Evolutionary conservation across 768 basidiomycete genomes (phyloP), one percentile per base, ranked within the genome.

Genomic region (Tulasnella sp.): DNA sequence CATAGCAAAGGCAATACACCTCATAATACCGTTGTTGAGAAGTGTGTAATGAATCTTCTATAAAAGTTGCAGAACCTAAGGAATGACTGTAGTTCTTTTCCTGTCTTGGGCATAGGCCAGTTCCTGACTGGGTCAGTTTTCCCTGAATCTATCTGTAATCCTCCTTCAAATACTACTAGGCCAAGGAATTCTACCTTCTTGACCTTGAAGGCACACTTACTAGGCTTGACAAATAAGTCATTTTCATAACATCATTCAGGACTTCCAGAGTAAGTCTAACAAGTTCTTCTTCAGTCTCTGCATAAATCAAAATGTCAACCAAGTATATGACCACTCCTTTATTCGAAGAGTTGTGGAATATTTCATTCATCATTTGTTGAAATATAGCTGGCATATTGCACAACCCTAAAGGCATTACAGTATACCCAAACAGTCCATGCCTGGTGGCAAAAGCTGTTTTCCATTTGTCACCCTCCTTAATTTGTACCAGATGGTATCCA

Each of bases 11-110:
- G n/a, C n/a, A n/a, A n/a, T n/a, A n/a, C n/a, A n/a, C n/a, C n/a
- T n/a, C n/a, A n/a, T n/a, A n/a, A n/a, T n/a, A n/a, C n/a, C n/a
- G n/a, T n/a, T n/a, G n/a, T 38, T 38, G 67, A 65, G 61, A 61
- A 70, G 9, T 59, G 30, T 4, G 34, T n/a, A 21, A 70, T 68
- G 64, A 70, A 69, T 0, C 66, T 44, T 8, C 66, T 61, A 50
- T 70, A 70, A 58, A 66, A 69, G 66, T 68, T 68, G 11, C 65
- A 63, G 59, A 69, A 67, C 10, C 68, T 67, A 0, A 69, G 31
- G 59, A 69, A 69, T 15, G 57, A 50, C 44, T 63, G 67, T 1
- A 68, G 22, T 24, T 66, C 63, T 46, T 52, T 63, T 24, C 66
- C 50, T 11, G 24, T 66, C 2, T 31, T 45, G 1, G 68, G 68